These are phyloP conservation scores for Fusarium sp. DNA, from an alignment of 2,329 filamentous ascomycete genomes.

Conservation along the genomic window DNA sequence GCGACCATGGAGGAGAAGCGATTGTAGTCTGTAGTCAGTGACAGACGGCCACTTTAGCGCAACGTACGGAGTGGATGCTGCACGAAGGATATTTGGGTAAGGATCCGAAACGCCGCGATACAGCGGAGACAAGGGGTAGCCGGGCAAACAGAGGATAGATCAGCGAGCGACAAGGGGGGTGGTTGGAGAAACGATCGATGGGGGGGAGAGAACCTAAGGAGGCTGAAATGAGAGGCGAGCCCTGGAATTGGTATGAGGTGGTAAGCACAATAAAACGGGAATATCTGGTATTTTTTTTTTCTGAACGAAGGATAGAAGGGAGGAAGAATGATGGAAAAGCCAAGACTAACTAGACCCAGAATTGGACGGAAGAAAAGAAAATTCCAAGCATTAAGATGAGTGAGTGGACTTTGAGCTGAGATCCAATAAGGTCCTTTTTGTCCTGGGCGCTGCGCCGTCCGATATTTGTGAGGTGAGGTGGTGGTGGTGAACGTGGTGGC, in stretches of 20 bases:
- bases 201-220: conserved; percentile 4
- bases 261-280: background rate
- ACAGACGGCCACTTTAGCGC: conserved; percentile 20
- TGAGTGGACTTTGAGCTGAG: conserved; percentile 27
- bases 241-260: conserved; percentile 21
- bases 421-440: conserved; percentile 12
- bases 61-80: conserved; percentile 22
- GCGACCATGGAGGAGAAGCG: conserved; percentile 23
- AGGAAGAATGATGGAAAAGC: conserved; percentile 10
- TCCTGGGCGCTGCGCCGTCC: conserved; percentile 31
- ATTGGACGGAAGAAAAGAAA: conserved; percentile 11
- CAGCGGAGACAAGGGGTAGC: conserved; percentile 24
- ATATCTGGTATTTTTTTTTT: background rate
- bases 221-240: conserved; percentile 12
- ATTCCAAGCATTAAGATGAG: conserved; percentile 30
- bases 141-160: conserved; percentile 18
- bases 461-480: conserved; percentile 17
- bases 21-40: conserved; percentile 20
- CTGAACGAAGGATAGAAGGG: conserved; percentile 13
- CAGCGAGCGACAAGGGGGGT: conserved; percentile 39
- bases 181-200: conserved; percentile 24
- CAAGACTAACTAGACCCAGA: conserved; percentile 27
- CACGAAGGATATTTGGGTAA: conserved; percentile 30
- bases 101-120: conserved; percentile 36
- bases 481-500: conserved; percentile 15